Evolutionary conservation across 2,329 filamentous ascomycete genomes (phyloP).

Genomic region (Magnaporthales sp.): DNA sequence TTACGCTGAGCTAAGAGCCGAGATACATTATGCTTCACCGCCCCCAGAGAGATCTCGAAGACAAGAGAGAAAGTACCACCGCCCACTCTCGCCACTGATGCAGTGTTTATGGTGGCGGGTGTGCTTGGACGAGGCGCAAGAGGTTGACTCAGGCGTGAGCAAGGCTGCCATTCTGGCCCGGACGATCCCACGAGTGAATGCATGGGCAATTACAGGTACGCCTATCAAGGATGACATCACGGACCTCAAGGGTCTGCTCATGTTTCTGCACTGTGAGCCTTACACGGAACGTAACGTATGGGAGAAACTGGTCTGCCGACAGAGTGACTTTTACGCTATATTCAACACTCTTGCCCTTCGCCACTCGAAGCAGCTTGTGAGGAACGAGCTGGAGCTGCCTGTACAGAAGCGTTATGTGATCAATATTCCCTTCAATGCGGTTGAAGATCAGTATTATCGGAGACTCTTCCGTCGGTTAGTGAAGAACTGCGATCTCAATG

Average conservation of each 20-base stretch:
- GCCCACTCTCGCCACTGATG: conserved; percentile 66
- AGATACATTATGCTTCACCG: conserved; percentile 67
- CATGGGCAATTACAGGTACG: conserved; percentile 89
- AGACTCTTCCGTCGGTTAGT: conserved; percentile 70
- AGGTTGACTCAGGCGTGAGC: conserved; percentile 83
- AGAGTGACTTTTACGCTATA: conserved; percentile 57
- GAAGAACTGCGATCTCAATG: conserved; percentile 55
- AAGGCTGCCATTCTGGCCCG: conserved; percentile 74
- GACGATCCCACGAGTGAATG: conserved; percentile 72
- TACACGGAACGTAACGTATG: conserved; percentile 61
- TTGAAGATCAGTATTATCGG: conserved; percentile 86
- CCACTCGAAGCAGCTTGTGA: conserved; percentile 76
- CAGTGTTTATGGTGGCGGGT: conserved; percentile 84
- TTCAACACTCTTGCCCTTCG: conserved; percentile 68
- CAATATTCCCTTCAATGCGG: conserved; percentile 78
- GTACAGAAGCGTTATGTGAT: conserved; percentile 80
- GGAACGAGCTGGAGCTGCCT: conserved; percentile 71
- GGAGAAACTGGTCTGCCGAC: conserved; percentile 52
- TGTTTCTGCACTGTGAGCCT: conserved; percentile 73
- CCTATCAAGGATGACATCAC: conserved; percentile 69
- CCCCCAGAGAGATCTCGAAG: conserved; percentile 62
- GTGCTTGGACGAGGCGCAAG: conserved; percentile 72
- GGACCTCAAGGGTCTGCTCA: conserved; percentile 72
- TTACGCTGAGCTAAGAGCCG: conserved; percentile 63
- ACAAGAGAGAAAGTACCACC: conserved; percentile 55